Evolutionary conservation across 192 early-diverging fungal genomes (phyloP), one percentile per base, ranked within the genome.

Genomic region (Linnemannia exigua): DNA sequence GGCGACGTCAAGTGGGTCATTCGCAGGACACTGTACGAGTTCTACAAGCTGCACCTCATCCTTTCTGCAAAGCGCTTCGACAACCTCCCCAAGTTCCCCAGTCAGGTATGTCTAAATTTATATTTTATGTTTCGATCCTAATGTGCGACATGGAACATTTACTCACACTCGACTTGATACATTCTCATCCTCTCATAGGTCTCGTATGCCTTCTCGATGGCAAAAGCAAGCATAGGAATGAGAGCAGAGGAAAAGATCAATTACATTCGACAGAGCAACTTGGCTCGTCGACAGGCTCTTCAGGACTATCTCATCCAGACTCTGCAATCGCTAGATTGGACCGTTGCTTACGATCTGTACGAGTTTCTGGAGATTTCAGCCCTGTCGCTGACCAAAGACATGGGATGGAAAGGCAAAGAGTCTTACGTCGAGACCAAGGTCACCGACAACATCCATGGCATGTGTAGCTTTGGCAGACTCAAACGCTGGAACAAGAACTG

Each of bases 321-420:
- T 35, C 81, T 95, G 41, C 88, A 90, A 33, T 82, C 80, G 28
- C 87, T 93, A 11, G 90, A 92, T 74, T 91, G 93, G 91, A 87
- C 88, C 6, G 89, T 92, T 28, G 90, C 90, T 11, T 94, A 93
- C 75, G 95, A 96, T 74, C 73, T 96, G 16, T 94, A 93, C 81
- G 94, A 93, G 69, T 96, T 95, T 76, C 63, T 95, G 73, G 95
- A 95, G 88, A 87, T 96, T 51, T 93, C 92, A 76, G 91, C 94
- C 12, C 90, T 95, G 69, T 93, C 93, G 20, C 90, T 96, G 66
- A 91, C 92, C 54, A 94, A 92, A 75, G 93, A 95, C 63, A 94
- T 95, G 87, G 95, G 95, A 0, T 96, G 95, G 95, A 96, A 96
- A 77, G 95, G 95, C 54, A 96, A 96, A 71, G 95, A 96, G 77